A percentile compares a stretch with the other conserved stretches of the same genome.
phyloP scores from a whole-genome alignment of 495 filamentous ascomycete species.

The Lasiosphaeriaceae sp. region DNA sequence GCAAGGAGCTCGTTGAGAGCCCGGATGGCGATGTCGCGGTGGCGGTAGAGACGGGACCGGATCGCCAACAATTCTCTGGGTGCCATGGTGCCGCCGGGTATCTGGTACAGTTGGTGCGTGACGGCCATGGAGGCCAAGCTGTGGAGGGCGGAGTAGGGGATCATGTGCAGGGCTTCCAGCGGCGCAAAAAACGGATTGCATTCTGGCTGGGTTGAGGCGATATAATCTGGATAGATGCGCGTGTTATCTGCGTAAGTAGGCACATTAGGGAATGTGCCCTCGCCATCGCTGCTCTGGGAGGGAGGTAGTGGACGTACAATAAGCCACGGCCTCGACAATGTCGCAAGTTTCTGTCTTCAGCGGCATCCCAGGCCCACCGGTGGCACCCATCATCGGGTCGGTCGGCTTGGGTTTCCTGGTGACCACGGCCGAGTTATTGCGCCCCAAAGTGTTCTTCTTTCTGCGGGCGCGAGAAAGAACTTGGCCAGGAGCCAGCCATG shows the following conservation, averaged over 20 bases:
- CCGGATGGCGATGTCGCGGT: slow-evolving; percentile 20
- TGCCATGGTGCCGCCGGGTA: too few species aligned
- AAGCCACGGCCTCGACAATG: slow-evolving; percentile 13
- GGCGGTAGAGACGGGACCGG: slow-evolving; percentile 15
- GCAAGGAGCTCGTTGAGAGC: slow-evolving; percentile 20
- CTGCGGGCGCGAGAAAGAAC: slow-evolving; percentile 21
- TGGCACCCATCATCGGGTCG: background rate
- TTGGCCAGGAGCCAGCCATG: slow-evolving; percentile 28
- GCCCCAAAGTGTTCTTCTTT: background rate
- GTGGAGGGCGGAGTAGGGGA: slow-evolving; percentile 12
- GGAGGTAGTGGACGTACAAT: slow-evolving; percentile 20
- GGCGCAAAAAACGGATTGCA: slow-evolving; percentile 9
- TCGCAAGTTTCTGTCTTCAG: slow-evolving; percentile 11
- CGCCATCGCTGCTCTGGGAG: too few species aligned
- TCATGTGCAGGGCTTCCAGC: background rate
- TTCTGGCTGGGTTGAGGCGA: slow-evolving; percentile 1
- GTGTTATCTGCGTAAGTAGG: slow-evolving; percentile 12
- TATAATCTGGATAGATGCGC: slow-evolving; percentile 13
- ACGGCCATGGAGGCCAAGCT: slow-evolving; percentile 14
- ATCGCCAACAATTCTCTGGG: background rate
- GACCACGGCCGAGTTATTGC: background rate
- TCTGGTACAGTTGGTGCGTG: slow-evolving; percentile 13
- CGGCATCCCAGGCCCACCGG: background rate
- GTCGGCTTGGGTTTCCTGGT: background rate
- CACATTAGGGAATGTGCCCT: too few species aligned